These are phyloP conservation scores for Brassica juncea DNA, from an alignment of 345 rosid genomes.

Conservation along the genomic window DNA sequence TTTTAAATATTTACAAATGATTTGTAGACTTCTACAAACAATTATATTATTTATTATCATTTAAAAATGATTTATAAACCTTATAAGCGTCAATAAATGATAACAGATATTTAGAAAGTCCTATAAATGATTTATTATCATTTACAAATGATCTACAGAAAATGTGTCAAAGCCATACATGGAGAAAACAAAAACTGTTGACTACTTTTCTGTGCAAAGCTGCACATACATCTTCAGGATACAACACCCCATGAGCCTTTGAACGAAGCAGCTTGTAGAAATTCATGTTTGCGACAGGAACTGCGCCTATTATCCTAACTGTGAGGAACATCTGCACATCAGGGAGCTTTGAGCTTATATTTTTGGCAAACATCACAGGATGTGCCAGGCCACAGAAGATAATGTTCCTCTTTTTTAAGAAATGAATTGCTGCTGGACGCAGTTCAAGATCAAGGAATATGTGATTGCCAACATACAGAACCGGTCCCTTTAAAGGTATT, in stretches of 20 bases:
- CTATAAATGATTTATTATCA: neutral
- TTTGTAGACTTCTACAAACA: no score
- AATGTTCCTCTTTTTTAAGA: no score
- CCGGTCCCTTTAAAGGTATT: no score
- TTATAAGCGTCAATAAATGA: neutral
- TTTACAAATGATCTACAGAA: neutral
- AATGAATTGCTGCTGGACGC: slow-evolving; percentile 13
- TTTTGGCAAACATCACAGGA: no score
- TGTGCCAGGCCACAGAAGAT: no score
- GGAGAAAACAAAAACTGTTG: slow-evolving; percentile 15
- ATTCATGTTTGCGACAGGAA: slow-evolving; percentile 59
- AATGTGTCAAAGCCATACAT: neutral
- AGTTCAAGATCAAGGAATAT: no score
- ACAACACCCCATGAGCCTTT: slow-evolving; percentile 60
- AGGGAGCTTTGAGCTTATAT: slow-evolving; percentile 15
- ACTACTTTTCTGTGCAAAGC: slow-evolving; percentile 64
- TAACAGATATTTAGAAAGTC: neutral
- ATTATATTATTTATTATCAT: no score
- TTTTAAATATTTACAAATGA: no score
- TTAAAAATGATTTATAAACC: neutral
- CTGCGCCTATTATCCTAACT: slow-evolving; percentile 56
- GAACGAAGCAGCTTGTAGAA: slow-evolving; percentile 62
- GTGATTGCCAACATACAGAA: no score
- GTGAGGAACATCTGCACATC: slow-evolving; percentile 43
- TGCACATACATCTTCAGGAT: slow-evolving; percentile 76